Evolutionary conservation across 2,329 filamentous ascomycete species (phyloP), one percentile per base, ranked within the genome.

Genomic region (Rhinocladiella mackenziei): DNA sequence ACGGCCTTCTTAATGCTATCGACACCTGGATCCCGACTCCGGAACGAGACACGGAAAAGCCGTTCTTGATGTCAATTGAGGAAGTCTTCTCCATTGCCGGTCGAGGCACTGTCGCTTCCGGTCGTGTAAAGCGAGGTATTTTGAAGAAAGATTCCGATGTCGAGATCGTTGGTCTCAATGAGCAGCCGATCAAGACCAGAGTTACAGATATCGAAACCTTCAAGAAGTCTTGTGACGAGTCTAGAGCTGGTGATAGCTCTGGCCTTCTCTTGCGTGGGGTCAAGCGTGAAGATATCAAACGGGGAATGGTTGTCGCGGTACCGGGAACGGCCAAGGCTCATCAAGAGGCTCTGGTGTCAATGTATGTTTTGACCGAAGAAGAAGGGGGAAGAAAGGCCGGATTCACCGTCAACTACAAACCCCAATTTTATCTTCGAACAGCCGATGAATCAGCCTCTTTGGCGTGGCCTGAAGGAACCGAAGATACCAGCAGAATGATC

Each of bases 201-300:
- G 91, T 98, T 56, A 98, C 92, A 63, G 94, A 98, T 65, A 97
- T 98, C 59, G 92, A 98, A 77, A 98, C 91, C 56, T 98, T 98
- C 80, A 96, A 97, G 80, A 98, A 98, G 81, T 94, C 89, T 37
- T 97, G 92, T 71, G 89, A 96, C 47, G 88, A 95, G 73, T 94
- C 91, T 48, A 81, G 86, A 61, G 92, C 92, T 51, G 92, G 92
- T 69, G 92, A 98, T 73, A 98, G 97, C 82, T 96, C 92, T 18
- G 92, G 92, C 64, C 85, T 98, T 26, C 81, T 98, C 42, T 84
- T 98, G 69, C 88, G 92, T 73, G 91, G 92, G 77, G 72, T 98
- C 64, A 89, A 89, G 72, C 89, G 92, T 63, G 92, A 98, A 74
- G 94, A 98, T 62, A 78, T 98, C 62, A 78, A 75, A 61, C 88